Evolutionary conservation across 495 filamentous ascomycete species (phyloP).

Genomic region (Podospora fimiseda): DNA sequence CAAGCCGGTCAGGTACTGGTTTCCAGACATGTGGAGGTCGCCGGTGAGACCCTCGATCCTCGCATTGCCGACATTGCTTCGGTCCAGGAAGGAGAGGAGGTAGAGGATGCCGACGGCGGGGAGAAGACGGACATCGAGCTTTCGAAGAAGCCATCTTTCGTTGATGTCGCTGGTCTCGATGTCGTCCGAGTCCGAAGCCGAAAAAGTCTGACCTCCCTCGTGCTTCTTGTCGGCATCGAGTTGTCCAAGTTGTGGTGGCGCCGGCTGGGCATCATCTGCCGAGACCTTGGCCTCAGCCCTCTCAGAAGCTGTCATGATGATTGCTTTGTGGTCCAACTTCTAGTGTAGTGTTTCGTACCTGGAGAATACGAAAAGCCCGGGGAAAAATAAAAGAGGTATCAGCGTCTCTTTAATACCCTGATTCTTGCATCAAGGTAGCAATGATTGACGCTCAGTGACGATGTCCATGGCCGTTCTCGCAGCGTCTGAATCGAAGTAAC

Average conservation of each 20-base stretch:
- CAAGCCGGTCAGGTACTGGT: constrained; percentile 65
- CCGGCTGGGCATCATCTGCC: not conserved
- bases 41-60: constrained; percentile 55
- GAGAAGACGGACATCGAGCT: constrained; percentile 57
- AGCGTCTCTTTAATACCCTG: too few relatives aligned
- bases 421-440: too few relatives aligned
- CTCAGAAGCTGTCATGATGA: not conserved
- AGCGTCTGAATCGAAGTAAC: too few relatives aligned
- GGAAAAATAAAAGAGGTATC: too few relatives aligned
- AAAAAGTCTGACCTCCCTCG: constrained; percentile 8
- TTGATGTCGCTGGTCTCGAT: constrained; percentile 34
- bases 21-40: constrained; percentile 62
- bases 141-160: constrained; percentile 57
- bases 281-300: not conserved
- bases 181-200: constrained; percentile 20
- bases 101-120: constrained; percentile 65
- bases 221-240: constrained; percentile 2
- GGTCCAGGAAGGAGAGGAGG: constrained; percentile 66
- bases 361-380: too few relatives aligned
- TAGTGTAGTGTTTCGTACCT: too few relatives aligned
- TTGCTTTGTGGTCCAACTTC: not conserved
- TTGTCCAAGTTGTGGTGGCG: not conserved
- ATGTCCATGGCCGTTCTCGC: too few relatives aligned
- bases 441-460: too few relatives aligned
- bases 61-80: constrained; percentile 60